A percentile compares a stretch with the other conserved stretches of the same genome.
Evolutionary conservation across 2,329 filamentous ascomycete species (phyloP).

Genomic region (Xylariales sp.): DNA sequence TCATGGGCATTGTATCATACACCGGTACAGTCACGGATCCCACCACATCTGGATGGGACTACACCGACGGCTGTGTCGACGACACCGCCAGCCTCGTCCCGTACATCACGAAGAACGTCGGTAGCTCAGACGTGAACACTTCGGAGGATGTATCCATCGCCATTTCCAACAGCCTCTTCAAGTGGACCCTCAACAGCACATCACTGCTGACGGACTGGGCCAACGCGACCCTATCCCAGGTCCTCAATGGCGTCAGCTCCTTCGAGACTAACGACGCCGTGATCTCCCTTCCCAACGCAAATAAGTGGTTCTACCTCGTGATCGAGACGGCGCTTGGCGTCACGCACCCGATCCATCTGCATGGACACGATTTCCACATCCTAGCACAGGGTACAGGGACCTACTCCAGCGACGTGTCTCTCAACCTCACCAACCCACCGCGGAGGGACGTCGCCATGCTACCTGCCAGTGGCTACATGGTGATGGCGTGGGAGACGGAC

Average conservation of each 20-base stretch:
- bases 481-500: conserved; percentile 45
- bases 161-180: conserved; percentile 28
- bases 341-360: conserved; percentile 14
- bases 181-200: conserved; percentile 44
- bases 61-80: conserved; percentile 29
- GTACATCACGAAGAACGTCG: conserved; percentile 29
- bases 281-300: conserved; percentile 21
- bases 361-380: conserved; percentile 40
- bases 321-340: conserved; percentile 22
- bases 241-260: conserved; percentile 19
- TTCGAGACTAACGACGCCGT: conserved; percentile 26
- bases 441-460: conserved; percentile 45
- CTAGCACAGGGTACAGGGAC: conserved; percentile 26
- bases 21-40: conserved; percentile 18
- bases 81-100: conserved; percentile 29
- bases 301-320: conserved; percentile 30
- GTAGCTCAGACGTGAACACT: conserved; percentile 16
- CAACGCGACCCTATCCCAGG: conserved; percentile 37
- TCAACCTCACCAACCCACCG: conserved; percentile 39
- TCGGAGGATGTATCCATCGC: conserved; percentile 16
- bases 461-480: conserved; percentile 40
- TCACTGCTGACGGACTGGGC: conserved; percentile 44
- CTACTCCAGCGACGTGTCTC: conserved; percentile 23
- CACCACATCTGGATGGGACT: conserved; percentile 11
- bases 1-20: conserved; percentile 31